phyloP scores from a whole-genome alignment of 2,329 filamentous ascomycete species.

The Mycosphaerella arachidis region DNA sequence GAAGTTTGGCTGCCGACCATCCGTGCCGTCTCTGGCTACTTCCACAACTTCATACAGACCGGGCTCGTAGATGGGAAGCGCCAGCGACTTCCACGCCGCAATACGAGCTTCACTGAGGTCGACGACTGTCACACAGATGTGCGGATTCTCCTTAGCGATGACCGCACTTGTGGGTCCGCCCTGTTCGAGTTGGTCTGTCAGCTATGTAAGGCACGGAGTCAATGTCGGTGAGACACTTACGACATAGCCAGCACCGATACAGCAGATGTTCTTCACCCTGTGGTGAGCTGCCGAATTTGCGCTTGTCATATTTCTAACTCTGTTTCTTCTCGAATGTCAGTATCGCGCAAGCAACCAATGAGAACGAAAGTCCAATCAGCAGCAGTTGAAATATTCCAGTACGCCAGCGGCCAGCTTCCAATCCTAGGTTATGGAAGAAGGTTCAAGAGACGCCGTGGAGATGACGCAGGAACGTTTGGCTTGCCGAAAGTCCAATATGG shows the following conservation, averaged over 20 bases:
- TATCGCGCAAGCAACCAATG: not conserved
- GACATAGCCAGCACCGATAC: constrained; percentile 71
- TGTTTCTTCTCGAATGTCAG: not conserved
- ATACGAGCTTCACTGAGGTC: constrained; percentile 65
- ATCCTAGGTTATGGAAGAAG: not conserved
- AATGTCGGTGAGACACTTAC: constrained; percentile 43
- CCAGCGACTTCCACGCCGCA: constrained; percentile 65
- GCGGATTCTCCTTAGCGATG: constrained; percentile 67
- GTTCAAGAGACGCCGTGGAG: not conserved
- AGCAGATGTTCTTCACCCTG: constrained; percentile 55
- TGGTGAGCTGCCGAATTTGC: constrained; percentile 4
- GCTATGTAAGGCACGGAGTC: constrained; percentile 2
- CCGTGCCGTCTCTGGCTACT: constrained; percentile 49
- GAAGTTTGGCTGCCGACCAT: constrained; percentile 58
- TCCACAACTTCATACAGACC: constrained; percentile 65
- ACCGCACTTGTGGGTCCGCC: constrained; percentile 72
- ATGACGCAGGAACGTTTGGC: not conserved
- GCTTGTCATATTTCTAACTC: not conserved
- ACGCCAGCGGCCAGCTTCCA: not conserved
- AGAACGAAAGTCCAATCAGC: not conserved
- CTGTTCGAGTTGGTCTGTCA: constrained; percentile 30
- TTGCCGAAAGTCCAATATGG: not conserved
- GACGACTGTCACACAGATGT: constrained; percentile 68
- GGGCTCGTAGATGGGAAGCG: constrained; percentile 73
- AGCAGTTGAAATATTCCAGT: not conserved